Evolutionary conservation across 2,329 filamentous ascomycete species (phyloP), one percentile per base, ranked within the genome.

Genomic region (Laburnicola sp.): DNA sequence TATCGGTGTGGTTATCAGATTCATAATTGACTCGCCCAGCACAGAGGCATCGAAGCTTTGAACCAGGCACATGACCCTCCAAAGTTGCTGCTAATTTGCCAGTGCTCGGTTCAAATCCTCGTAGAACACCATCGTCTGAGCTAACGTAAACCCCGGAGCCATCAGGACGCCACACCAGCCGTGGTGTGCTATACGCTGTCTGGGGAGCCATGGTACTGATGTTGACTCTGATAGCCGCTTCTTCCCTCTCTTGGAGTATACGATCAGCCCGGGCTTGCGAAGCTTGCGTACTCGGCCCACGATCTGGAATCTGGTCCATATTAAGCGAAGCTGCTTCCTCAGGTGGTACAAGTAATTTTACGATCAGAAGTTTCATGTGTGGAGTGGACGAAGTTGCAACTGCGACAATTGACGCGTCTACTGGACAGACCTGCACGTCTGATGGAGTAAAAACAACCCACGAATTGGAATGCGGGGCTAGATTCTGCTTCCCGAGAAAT

Each of bases 361-460:
- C 79, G 32, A 86, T 76, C 26, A 86, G 75, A 3, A 86, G 68
- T 59, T 85, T 86, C 80, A 86, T 82, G 56, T 84, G 78, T 2
- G 84, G 84, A 1, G 83, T 74, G 1, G 81, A 78, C 2, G 81
- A 84, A 0, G 84, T 85, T 8, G 82, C 83, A 5, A 86, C 76
- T 1, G 84, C 84, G 1, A 85, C 57, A 1, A 86, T 63, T 3
- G 74, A 74, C 1, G 79, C 71, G 58, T 86, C 80, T 2, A 72
- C 76, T 0, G 84, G 84, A 50, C 76, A 82, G 1, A 82, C 63
- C 6, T 81, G 78, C 21, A 87, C 72, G 38, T 79, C 78, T 5
- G 81, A 80, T 0, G 84, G 83, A 0, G 82, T 84, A 63, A 86
- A 86, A 1, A 82, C 77, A 10, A 84, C 71, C 84, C 84, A 86